A percentile compares a stretch with the other conserved stretches of the same genome.
These are phyloP conservation scores for Coprinopsis strossmayeri DNA, from an alignment of 768 basidiomycete genomes.

Conservation along the genomic window DNA sequence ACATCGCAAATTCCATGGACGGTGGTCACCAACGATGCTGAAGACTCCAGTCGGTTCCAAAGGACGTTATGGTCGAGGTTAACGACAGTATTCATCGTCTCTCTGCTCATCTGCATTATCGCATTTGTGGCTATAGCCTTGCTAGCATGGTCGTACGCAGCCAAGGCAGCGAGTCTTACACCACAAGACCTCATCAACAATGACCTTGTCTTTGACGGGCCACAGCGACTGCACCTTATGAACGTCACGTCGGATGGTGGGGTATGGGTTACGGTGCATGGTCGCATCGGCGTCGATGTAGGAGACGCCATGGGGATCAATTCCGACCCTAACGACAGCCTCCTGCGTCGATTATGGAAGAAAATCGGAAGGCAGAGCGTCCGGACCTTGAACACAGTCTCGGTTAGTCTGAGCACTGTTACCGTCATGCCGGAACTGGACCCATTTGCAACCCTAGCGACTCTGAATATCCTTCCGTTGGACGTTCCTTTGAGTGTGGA, in stretches of 20 bases:
- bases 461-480: conserved; percentile 41
- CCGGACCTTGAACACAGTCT: conserved; percentile 44
- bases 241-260: conserved; percentile 53
- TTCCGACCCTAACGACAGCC: conserved; percentile 33
- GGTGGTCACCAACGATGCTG: conserved; percentile 17
- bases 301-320: conserved; percentile 54
- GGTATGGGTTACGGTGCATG: conserved; percentile 53
- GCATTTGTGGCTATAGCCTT: conserved; percentile 37
- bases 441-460: conserved; percentile 34
- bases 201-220: conserved; percentile 52
- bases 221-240: conserved; percentile 54
- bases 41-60: conserved; percentile 17
- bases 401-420: conserved; percentile 48
- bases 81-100: conserved; percentile 47
- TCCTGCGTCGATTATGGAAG: conserved; percentile 52
- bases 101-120: conserved; percentile 44
- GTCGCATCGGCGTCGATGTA: conserved; percentile 61
- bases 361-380: conserved; percentile 65
- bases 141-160: conserved; percentile 62
- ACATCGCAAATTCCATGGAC: conserved; percentile 27
- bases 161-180: conserved; percentile 44
- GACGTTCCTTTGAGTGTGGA: conserved; percentile 50
- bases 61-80: conserved; percentile 32
- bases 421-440: conserved; percentile 39
- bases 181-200: conserved; percentile 53